Evolutionary conservation across 106 monocot species (phyloP).

Genomic region (Iris macrosiphon): DNA sequence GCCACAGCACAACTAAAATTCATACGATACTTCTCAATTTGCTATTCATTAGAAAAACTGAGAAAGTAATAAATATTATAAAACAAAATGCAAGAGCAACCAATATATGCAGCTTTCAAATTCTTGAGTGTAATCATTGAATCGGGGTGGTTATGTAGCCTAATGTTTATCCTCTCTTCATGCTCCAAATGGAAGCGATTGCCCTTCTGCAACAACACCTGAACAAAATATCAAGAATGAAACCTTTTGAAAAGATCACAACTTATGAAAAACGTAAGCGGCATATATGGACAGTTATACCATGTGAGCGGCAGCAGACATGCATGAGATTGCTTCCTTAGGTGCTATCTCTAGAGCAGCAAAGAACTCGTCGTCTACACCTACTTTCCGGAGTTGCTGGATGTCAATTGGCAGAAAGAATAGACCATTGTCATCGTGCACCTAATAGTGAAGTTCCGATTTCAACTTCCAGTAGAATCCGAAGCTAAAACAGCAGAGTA

Average conservation of each 20-base stretch:
- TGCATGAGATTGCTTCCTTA: constrained; percentile 79
- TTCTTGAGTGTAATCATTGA: constrained; percentile 72
- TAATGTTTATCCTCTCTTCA: constrained; percentile 66
- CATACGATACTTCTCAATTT: not conserved
- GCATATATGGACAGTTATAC: constrained; percentile 20
- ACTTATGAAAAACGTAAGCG: constrained; percentile 1
- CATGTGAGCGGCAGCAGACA: constrained; percentile 80
- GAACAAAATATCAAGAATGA: constrained; percentile 3
- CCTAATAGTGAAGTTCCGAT: constrained; percentile 18
- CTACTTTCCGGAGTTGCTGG: constrained; percentile 46
- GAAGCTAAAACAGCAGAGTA: no score
- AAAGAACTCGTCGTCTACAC: constrained; percentile 48
- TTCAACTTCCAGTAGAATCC: not conserved
- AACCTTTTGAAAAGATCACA: not conserved
- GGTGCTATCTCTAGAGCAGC: constrained; percentile 43
- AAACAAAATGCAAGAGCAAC: constrained; percentile 21
- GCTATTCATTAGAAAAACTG: not conserved
- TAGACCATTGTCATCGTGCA: constrained; percentile 68
- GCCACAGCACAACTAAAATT: constrained; percentile 3
- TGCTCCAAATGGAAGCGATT: constrained; percentile 32
- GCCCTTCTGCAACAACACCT: constrained; percentile 47
- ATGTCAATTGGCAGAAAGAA: constrained; percentile 66
- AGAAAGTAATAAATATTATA: not conserved
- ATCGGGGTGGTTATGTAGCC: constrained; percentile 66
- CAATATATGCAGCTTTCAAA: constrained; percentile 96